Conservation (phyloP, 106 monocot genomes). For the Dioscorea alata region DNA sequence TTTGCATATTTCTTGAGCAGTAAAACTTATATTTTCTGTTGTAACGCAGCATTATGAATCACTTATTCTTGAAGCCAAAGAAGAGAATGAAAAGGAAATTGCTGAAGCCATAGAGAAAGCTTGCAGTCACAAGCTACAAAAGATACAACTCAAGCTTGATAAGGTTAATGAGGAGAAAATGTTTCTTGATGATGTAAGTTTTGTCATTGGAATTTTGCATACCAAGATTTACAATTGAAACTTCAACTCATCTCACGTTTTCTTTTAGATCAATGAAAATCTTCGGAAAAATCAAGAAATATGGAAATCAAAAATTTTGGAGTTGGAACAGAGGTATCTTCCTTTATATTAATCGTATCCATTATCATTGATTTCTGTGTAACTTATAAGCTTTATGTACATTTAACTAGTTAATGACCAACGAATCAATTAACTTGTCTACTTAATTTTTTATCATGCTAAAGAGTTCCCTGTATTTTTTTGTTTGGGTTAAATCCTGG, state of each 20-base stretch:
- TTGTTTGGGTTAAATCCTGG: too few species aligned
- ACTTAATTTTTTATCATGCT: too few species aligned
- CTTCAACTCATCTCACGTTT: neutral
- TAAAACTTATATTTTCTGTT: neutral
- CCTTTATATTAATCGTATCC: neutral
- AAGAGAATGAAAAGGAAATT: slow-evolving; percentile 64
- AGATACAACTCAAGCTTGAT: slow-evolving; percentile 59
- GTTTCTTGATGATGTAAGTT: slow-evolving; percentile 79
- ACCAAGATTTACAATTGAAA: neutral
- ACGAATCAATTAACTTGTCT: too few species aligned
- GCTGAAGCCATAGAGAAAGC: slow-evolving; percentile 61
- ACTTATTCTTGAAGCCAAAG: slow-evolving; percentile 53
- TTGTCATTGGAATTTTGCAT: neutral
- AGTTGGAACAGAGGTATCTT: slow-evolving; percentile 59
- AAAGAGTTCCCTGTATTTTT: too few species aligned
- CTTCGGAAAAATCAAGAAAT: slow-evolving; percentile 63
- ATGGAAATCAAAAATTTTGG: slow-evolving; percentile 45
- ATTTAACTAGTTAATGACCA: too few species aligned
- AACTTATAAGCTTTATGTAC: neutral
- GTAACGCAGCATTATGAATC: slow-evolving; percentile 72
- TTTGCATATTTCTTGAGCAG: neutral
- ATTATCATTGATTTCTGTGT: too few species aligned
- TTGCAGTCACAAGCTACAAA: slow-evolving; percentile 50
- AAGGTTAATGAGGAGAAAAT: slow-evolving; percentile 57
- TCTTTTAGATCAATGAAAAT: slow-evolving; percentile 56